A percentile compares a stretch with the other conserved stretches of the same genome.
Evolutionary conservation across 2,329 filamentous ascomycete species (phyloP).

Genomic region (Xylogone sp.): DNA sequence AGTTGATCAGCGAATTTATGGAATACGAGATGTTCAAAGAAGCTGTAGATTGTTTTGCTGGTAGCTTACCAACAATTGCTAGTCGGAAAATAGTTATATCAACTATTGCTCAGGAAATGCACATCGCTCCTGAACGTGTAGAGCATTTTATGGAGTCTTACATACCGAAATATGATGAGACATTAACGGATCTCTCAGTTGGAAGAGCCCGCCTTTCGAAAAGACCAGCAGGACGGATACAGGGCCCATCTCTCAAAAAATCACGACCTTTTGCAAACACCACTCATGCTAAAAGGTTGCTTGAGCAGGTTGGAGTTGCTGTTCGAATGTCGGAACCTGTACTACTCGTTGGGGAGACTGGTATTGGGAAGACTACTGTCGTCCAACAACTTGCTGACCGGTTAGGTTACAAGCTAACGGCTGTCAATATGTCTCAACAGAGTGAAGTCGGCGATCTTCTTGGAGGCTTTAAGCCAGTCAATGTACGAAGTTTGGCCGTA

Average conservation of each 20-base stretch:
- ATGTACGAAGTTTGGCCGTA: conserved; percentile 79
- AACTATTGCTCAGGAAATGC: conserved; percentile 80
- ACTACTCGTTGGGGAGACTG: conserved; percentile 95
- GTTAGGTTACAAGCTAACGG: conserved; percentile 80
- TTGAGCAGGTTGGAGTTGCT: conserved; percentile 85
- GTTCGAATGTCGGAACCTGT: conserved; percentile 84
- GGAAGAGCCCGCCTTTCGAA: conserved; percentile 61
- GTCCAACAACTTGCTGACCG: conserved; percentile 87
- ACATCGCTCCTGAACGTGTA: conserved; percentile 76
- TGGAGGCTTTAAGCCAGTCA: conserved; percentile 95
- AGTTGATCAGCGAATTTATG: conserved; percentile 68
- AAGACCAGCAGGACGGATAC: conserved; percentile 39
- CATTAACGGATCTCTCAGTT: conserved; percentile 53
- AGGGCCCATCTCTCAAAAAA: conserved; percentile 43
- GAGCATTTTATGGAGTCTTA: conserved; percentile 74
- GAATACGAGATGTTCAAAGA: conserved; percentile 89
- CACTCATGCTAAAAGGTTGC: conserved; percentile 73
- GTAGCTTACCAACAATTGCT: conserved; percentile 66
- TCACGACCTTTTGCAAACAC: conserved; percentile 82
- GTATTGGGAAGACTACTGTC: conserved; percentile 95
- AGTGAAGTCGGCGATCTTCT: conserved; percentile 95
- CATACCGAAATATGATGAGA: conserved; percentile 65
- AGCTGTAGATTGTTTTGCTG: conserved; percentile 87
- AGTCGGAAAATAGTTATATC: conserved; percentile 57
- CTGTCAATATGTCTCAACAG: conserved; percentile 96